Percentiles rank a stretch among this genome's conserved stretches.
Conservation (phyloP, 2,329 filamentous ascomycete species). For the Hypoxylon sp. region DNA sequence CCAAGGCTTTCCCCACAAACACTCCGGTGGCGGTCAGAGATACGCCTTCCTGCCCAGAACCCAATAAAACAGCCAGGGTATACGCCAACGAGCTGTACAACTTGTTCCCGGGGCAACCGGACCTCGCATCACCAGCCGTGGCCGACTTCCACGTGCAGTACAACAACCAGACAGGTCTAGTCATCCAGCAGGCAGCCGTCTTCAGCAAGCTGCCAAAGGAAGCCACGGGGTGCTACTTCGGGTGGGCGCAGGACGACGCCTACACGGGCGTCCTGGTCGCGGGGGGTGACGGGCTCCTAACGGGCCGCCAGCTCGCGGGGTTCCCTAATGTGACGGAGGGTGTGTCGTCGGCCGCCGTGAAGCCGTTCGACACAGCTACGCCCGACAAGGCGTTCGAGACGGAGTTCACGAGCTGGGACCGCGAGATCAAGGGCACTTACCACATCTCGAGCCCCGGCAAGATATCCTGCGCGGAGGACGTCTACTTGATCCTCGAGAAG, state of each 20-base stretch:
- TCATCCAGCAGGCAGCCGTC: slow-evolving; percentile 21
- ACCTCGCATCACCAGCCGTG: slow-evolving; percentile 2
- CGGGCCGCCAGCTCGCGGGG: slow-evolving; percentile 24
- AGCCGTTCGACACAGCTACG: slow-evolving; percentile 12
- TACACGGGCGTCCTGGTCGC: slow-evolving; percentile 25
- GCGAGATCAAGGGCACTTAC: slow-evolving; percentile 19
- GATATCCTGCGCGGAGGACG: slow-evolving; percentile 28
- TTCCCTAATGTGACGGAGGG: slow-evolving; percentile 14
- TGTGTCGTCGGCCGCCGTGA: slow-evolving; percentile 21
- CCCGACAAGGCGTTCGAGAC: slow-evolving; percentile 8
- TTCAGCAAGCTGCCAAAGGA: slow-evolving; percentile 21
- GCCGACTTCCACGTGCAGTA: slow-evolving; percentile 35
- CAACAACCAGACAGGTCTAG: slow-evolving; percentile 28
- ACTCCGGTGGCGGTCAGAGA: not conserved
- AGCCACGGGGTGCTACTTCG: slow-evolving; percentile 29
- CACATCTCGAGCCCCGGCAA: slow-evolving; percentile 24
- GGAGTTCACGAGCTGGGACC: slow-evolving; percentile 36
- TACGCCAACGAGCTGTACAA: slow-evolving; percentile 33
- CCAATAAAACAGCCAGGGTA: slow-evolving; percentile 8
- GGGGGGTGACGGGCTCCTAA: slow-evolving; percentile 27
- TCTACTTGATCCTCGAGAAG: slow-evolving; percentile 32
- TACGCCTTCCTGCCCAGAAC: slow-evolving; percentile 8
- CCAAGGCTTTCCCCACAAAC: slow-evolving; percentile 13
- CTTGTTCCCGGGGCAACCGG: slow-evolving; percentile 17
- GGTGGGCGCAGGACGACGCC: slow-evolving; percentile 36